Conservation (phyloP, 2,329 filamentous ascomycete genomes). For the Didymella lethalis region DNA sequence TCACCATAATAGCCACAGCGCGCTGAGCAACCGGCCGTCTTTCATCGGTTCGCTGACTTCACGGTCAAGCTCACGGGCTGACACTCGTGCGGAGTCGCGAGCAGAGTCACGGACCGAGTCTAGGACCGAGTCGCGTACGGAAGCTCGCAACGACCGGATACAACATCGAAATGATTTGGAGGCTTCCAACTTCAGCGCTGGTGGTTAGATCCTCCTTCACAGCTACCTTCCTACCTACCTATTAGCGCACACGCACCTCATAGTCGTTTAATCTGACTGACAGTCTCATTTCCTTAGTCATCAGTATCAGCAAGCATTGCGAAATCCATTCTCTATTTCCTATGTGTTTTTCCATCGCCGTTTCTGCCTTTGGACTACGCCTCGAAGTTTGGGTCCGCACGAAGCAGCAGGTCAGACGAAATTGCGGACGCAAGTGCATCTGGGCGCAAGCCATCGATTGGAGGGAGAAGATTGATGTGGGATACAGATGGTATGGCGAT, state of each 20-base stretch:
- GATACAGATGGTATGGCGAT: constrained; percentile 40
- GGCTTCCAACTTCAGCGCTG: constrained; percentile 37
- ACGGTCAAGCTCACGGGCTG: constrained; percentile 44
- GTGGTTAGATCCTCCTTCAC: constrained; percentile 32
- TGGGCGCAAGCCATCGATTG: constrained; percentile 30
- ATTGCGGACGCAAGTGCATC: constrained; percentile 26
- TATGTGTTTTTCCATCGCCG: constrained; percentile 43
- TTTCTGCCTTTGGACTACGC: constrained; percentile 38
- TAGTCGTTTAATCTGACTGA: constrained; percentile 44
- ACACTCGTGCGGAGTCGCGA: constrained; percentile 34
- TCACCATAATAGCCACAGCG: constrained; percentile 41
- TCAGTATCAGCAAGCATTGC: constrained; percentile 17
- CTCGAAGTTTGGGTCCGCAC: constrained; percentile 39
- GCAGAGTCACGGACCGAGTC: constrained; percentile 21
- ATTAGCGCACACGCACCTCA: constrained; percentile 18
- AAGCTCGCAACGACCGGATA: constrained; percentile 37
- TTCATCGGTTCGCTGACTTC: constrained; percentile 46
- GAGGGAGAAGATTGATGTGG: constrained; percentile 37
- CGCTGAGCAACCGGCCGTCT: constrained; percentile 36
- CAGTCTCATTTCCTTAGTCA: constrained; percentile 41
- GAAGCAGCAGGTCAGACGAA: constrained; percentile 28
- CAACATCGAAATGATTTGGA: constrained; percentile 39
- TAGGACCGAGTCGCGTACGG: constrained; percentile 23
- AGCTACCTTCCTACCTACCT: constrained; percentile 22
- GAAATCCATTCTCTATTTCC: constrained; percentile 35